Conservation (phyloP, 176 grass and related monocot species). For the Miscanthus lutarioriparius region DNA sequence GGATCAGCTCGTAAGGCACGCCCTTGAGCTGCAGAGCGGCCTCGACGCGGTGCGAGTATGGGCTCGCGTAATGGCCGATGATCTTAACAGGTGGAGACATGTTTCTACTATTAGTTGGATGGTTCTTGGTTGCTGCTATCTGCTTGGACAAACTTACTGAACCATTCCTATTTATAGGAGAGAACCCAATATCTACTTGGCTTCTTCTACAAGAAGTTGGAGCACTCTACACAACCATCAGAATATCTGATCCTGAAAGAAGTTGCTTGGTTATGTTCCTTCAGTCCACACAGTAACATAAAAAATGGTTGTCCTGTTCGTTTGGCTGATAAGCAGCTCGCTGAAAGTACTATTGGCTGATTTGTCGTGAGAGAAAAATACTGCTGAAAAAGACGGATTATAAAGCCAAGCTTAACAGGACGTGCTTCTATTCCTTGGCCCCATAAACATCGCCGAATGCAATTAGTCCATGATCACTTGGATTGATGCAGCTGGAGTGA, state of each 20-base stretch:
- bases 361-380: no score
- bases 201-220: neutral
- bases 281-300: no score
- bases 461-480: neutral
- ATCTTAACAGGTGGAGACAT: conserved; percentile 18
- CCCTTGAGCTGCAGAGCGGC: conserved; percentile 41
- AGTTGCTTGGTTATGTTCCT: no score
- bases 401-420: no score
- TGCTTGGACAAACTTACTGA: neutral
- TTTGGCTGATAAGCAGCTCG: no score
- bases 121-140: neutral
- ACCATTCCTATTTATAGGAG: neutral
- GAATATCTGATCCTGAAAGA: neutral
- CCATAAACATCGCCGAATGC: no score
- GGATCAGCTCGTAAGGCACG: conserved; percentile 28
- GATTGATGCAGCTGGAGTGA: neutral
- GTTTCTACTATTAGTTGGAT: neutral
- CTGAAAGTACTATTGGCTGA: no score
- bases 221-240: neutral
- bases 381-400: no score
- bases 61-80: conserved; percentile 15
- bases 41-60: conserved; percentile 29
- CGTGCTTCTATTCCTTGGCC: no score
- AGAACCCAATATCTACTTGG: neutral
- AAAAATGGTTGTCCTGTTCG: no score